Base-by-base conservation (phyloP, 2,329 filamentous ascomycete genomes). In the Neopestalotiopsis clavispora region DNA sequence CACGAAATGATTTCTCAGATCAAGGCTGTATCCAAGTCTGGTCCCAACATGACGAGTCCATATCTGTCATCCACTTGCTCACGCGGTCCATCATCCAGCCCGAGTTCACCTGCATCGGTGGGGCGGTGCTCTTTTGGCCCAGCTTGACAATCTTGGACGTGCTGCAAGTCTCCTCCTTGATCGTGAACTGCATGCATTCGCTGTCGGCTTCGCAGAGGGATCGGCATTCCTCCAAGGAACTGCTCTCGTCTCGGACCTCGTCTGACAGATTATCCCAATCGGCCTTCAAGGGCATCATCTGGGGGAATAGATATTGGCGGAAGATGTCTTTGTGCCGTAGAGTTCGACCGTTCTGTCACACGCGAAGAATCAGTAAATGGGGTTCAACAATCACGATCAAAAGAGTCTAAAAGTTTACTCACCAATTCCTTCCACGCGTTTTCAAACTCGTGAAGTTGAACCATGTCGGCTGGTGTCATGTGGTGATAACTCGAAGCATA, bases 401-500 rank as follows among this genome's bases (percentile, higher is more conserved):
- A 7, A 52, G 23, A 28, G 23, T 28, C 2, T 14, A 17, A 14
- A 65, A n/a, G 23, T 10, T 7, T 38, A 73, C 75, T 76, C 61
- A 79, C 77, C 58, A 73, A 65, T 65, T 67, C 62, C 45, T 76
- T 76, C 77, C 77, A 79, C 30, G 71, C 77, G 64, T 80, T 80
- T 71, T 87, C 84, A 40, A 86, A 84, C 7, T 79, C 78, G 76
- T 80, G 83, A 52, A 87, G 78, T 3, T 78, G 75, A 59, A 80
- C 75, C 14, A 83, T 80, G 7, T 86, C 81, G 1, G 74, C 71
- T 0, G 82, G 74, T 0, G 79, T 76, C 4, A 87, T 77, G 71
- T 86, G 84, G 68, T 87, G 85, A 72, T 85, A 86, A 1, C 83
- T 79, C 3, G 83, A 80, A 4, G 82, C 82, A 38, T 84, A 81